Evolutionary conservation across 2,329 filamentous ascomycete genomes (phyloP).

Genomic region (Beauveria medogensis): DNA sequence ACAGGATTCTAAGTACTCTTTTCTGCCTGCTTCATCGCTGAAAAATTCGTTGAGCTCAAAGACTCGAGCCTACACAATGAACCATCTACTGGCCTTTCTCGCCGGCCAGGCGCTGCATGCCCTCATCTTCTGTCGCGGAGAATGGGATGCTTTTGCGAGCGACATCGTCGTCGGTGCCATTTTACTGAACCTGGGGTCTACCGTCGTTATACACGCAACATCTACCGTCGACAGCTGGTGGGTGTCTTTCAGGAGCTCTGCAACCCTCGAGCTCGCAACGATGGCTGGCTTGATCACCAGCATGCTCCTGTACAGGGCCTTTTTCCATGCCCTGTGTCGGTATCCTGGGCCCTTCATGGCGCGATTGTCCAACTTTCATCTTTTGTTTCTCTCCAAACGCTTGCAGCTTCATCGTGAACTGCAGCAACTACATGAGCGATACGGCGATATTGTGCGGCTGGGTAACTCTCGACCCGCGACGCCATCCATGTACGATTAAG

Average conservation of each 20-base stretch:
- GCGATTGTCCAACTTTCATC: slow-evolving; percentile 19
- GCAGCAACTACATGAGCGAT: slow-evolving; percentile 19
- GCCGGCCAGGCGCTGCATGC: slow-evolving; percentile 14
- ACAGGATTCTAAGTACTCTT: too few species aligned
- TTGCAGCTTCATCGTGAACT: slow-evolving; percentile 20
- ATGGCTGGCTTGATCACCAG: slow-evolving; percentile 15
- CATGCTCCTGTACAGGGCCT: slow-evolving; percentile 16
- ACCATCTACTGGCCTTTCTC: slow-evolving; percentile 3
- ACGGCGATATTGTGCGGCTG: slow-evolving; percentile 24
- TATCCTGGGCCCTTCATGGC: slow-evolving; percentile 22
- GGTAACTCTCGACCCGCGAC: slow-evolving; percentile 14
- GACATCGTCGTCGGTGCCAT: slow-evolving; percentile 10
- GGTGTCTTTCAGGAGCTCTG: not conserved
- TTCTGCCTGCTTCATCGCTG: too few species aligned
- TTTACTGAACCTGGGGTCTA: not conserved
- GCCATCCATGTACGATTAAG: not conserved
- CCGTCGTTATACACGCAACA: not conserved
- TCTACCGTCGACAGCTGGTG: not conserved
- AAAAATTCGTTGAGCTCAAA: too few species aligned
- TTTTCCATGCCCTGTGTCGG: slow-evolving; percentile 20
- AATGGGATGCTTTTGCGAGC: slow-evolving; percentile 18
- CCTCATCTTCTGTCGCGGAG: slow-evolving; percentile 18
- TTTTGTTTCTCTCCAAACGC: slow-evolving; percentile 17
- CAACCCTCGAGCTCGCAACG: not conserved
- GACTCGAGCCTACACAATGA: not conserved